Base-by-base conservation (phyloP, 2,329 filamentous ascomycete species). In the Xylariaceae sp. region DNA sequence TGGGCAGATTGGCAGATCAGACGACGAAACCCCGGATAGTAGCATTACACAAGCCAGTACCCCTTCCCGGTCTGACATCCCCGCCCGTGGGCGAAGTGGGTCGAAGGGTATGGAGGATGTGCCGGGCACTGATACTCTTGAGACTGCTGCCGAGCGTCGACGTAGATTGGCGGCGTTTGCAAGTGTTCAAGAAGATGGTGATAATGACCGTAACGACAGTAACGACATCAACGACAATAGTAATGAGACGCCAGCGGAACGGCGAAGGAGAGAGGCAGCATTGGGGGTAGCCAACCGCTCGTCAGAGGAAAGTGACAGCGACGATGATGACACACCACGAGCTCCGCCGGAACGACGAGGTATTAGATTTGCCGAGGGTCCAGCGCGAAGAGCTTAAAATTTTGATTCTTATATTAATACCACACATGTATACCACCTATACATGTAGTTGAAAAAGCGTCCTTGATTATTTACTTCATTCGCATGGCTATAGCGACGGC, bases 241-340 rank as follows among this genome's bases (percentile, higher is more conserved):
- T 73, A 36, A 52, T 32, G 88, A 92, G 71, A 91, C 87, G 0
- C 85, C 87, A 0, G 88, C 88, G 0, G 89, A 92, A 69, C 77
- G 86, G 53, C 79, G 87, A 39, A 77, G 89, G 49, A 80, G 89
- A 62, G 83, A 90, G 63, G 87, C 87, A 1, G 89, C 88, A 1
- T 72, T 92, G 1, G 87, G 88, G 9, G 75, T 87, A 56, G 71
- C 73, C 15, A 66, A 69, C 7, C 69, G 68, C 2, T 71, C 67
- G 7, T 70, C 68, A 0, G 74, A 73, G 16, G 77, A 74, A 43
- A 76, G 77, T 51, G 75, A 76, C 51, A 80, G 76, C 52, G 78
- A 85, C 32, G 83, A 85, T 21, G 81, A 84, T 55, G 79, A 82
- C 57, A 78, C 73, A 22, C 75, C 76, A 46, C 68, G 80, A 63